These are phyloP conservation scores for Blastocladiella emersonii DNA, from an alignment of 371 early-diverging fungal species.

Conservation along the genomic window DNA sequence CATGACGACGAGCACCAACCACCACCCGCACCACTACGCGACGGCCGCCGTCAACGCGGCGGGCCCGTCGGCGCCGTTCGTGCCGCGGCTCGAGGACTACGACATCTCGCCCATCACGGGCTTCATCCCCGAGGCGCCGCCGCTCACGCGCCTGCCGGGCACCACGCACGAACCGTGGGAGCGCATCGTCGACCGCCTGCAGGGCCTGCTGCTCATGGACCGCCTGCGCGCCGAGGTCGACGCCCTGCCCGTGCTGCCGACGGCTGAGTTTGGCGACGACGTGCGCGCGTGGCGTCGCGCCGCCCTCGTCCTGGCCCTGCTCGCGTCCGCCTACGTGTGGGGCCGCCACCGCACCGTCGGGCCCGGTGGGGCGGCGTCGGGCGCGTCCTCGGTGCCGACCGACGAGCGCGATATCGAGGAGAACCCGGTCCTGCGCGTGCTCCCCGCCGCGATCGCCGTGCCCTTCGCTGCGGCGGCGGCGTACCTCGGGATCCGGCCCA, in stretches of 20 bases:
- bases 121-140: constrained; percentile 66
- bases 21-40: no score
- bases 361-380: background rate
- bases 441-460: constrained; percentile 66
- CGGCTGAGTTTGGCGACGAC: constrained; percentile 23
- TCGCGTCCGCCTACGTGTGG: constrained; percentile 88
- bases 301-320: constrained; percentile 66
- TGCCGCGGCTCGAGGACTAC: constrained; percentile 41
- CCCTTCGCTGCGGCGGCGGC: constrained; percentile 73
- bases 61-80: background rate
- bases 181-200: constrained; percentile 55
- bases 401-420: background rate
- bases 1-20: no score
- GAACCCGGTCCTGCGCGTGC: constrained; percentile 21
- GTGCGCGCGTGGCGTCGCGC: constrained; percentile 54
- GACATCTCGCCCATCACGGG: constrained; percentile 74
- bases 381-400: background rate
- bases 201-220: constrained; percentile 61
- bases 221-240: constrained; percentile 50
- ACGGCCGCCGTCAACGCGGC: no score
- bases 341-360: constrained; percentile 48
- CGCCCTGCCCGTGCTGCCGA: constrained; percentile 28
- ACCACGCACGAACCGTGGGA: constrained; percentile 85
- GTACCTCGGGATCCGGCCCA: constrained; percentile 71
- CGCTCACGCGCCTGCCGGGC: constrained; percentile 51